Evolutionary conservation across 1,284 basidiomycete species (phyloP).

Genomic region (Leccinum angustisporum): DNA sequence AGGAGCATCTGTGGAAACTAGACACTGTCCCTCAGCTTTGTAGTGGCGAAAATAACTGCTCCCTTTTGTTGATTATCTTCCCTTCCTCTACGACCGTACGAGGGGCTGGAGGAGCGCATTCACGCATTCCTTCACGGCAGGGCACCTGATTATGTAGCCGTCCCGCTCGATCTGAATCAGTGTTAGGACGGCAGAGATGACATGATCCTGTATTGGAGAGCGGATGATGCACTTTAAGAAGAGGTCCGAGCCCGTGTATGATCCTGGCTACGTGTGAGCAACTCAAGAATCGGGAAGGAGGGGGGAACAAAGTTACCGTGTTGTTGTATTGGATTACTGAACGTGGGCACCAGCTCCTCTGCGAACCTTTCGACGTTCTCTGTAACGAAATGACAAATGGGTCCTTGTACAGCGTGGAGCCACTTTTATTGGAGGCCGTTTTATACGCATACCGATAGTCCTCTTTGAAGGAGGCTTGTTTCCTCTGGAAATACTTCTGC

Average conservation of each 20-base stretch:
- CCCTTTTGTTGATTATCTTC: conserved; percentile 76
- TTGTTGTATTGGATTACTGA: conserved; percentile 70
- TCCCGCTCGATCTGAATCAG: conserved; percentile 92
- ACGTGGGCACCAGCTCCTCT: conserved; percentile 73
- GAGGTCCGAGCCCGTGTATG: conserved; percentile 81
- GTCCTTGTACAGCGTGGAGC: conserved; percentile 87
- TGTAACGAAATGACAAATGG: conserved; percentile 71
- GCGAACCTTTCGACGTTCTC: conserved; percentile 86
- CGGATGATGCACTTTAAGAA: conserved; percentile 82
- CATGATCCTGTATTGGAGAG: conserved; percentile 80
- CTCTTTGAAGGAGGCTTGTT: conserved; percentile 92
- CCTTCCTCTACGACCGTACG: conserved; percentile 43
- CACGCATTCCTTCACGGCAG: conserved; percentile 86
- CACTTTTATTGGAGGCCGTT: conserved; percentile 86
- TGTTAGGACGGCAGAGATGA: conserved; percentile 80
- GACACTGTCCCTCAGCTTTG: conserved; percentile 66
- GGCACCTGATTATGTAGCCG: conserved; percentile 89
- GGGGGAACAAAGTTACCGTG: conserved; percentile 66
- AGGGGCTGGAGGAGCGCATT: conserved; percentile 79
- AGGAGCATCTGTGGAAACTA: conserved; percentile 77
- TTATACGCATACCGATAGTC: conserved; percentile 95
- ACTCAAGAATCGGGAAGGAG: conserved; percentile 2
- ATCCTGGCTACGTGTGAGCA: conserved; percentile 59
- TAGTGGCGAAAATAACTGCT: conserved; percentile 82
- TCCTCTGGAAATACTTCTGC: conserved; percentile 67